Evolutionary conservation across 768 basidiomycete species (phyloP), one percentile per base, ranked within the genome.

Genomic region (Hericium coralloides): DNA sequence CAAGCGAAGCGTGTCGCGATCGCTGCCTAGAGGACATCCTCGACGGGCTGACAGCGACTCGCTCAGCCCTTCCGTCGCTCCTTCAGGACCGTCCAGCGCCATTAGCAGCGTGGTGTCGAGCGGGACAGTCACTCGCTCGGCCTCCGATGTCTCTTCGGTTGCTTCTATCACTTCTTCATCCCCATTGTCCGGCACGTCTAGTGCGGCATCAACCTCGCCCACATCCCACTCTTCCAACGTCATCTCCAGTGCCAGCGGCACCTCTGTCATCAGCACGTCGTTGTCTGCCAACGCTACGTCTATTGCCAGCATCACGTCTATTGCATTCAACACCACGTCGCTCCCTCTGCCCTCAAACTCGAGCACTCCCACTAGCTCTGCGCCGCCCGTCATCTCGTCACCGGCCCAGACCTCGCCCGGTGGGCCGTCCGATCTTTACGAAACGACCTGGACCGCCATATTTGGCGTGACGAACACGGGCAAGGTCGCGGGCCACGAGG

Each of bases 401-500:
- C 43, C 43, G n/a, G 43, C 17, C 12, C 43, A 45, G 17, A 45
- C 43, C 43, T 45, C 43, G n/a, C 43, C 43, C n/a, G 43, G 43
- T 23, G 26, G 49, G 20, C 23, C 49, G 9, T 20, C 26, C 20
- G 10, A 14, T 18, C 49, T 50, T 12, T 36, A 12, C 17, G 23
- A 36, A 22, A 23, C 88, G 9, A 78, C 78, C 1, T 83, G 77
- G 65, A 70, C 74, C 38, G 81, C 88, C 6, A 78, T 77, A 0
- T 92, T 92, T 66, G 68, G 74, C 7, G 75, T 94, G 25, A 65
- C 72, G 60, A 94, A 94, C 68, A 79, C 76, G 0, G 92, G 91
- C 0, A 56, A 64, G 0, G 69, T 77, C 10, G 75, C 66, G 51
- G 92, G 91, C n/a, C 75, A 77, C 38, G 90, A 88, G 82, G 81